Percentiles rank a stretch among this genome's conserved stretches.
phyloP scores from a whole-genome alignment of 192 early-diverging fungal species.

The Geranomyces variabilis region DNA sequence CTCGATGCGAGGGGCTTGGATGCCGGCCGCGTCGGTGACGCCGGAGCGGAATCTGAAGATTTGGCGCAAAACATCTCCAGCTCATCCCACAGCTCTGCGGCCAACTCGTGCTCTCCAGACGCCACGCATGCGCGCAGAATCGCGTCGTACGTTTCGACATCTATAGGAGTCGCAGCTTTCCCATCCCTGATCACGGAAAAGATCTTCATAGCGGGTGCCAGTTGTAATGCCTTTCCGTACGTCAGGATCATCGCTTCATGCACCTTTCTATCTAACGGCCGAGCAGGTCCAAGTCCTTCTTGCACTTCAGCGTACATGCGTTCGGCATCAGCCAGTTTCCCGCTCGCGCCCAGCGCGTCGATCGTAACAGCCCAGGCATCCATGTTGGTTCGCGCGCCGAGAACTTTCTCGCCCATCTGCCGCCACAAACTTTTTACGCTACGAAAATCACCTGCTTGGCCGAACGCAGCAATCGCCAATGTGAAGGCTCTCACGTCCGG shows the following conservation, averaged over 20 bases:
- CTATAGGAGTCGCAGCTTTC: not conserved
- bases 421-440: conserved; percentile 17
- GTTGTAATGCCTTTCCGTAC: conserved; percentile 12
- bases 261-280: conserved; percentile 2
- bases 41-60: not conserved
- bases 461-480: conserved; percentile 32
- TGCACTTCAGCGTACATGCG: conserved; percentile 2
- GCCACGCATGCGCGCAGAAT: conserved; percentile 25
- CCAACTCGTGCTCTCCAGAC: conserved; percentile 11
- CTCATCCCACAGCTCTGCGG: conserved; percentile 18
- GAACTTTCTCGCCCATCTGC: conserved; percentile 19
- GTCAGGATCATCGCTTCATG: conserved; percentile 33
- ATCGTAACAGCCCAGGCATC: conserved; percentile 41
- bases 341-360: conserved; percentile 18
- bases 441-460: not conserved
- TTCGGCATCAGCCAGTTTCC: conserved; percentile 13
- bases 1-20: conserved; percentile 15
- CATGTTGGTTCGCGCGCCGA: conserved; percentile 22
- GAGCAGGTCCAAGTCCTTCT: not conserved
- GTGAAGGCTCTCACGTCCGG: conserved; percentile 29
- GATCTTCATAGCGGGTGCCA: conserved; percentile 16
- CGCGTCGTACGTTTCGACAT: conserved; percentile 33
- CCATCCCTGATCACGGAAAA: conserved; percentile 12
- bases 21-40: not conserved
- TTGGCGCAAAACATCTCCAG: conserved; percentile 9